These are phyloP conservation scores for Fennellomyces sp. DNA, from an alignment of 371 early-diverging fungal species.

Conservation along the genomic window DNA sequence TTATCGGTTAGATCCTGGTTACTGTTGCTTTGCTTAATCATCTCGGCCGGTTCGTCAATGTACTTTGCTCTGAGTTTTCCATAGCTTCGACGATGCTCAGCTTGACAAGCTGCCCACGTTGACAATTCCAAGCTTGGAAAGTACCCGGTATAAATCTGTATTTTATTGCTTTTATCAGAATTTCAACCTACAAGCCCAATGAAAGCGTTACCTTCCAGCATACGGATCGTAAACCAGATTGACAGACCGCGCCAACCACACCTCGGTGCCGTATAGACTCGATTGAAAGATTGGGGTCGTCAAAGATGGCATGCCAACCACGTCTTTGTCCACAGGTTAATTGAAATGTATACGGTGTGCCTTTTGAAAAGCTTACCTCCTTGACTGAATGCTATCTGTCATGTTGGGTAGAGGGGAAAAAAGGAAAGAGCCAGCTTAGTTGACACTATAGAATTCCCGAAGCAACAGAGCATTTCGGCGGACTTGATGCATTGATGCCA, in stretches of 20 bases:
- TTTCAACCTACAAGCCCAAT: not conserved
- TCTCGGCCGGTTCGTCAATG: constrained; percentile 69
- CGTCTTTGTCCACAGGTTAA: constrained; percentile 8
- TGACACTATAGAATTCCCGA: too few relatives aligned
- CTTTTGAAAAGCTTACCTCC: not conserved
- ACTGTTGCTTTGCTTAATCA: constrained; percentile 35
- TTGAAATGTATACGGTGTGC: not conserved
- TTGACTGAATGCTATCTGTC: not conserved
- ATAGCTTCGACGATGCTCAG: constrained; percentile 72
- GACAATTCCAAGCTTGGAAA: constrained; percentile 56
- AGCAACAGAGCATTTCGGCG: too few relatives aligned
- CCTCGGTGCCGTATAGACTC: constrained; percentile 38
- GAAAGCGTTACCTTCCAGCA: constrained; percentile 47
- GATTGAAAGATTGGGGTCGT: constrained; percentile 24
- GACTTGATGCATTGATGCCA: too few relatives aligned
- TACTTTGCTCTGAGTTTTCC: constrained; percentile 63
- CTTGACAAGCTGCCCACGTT: constrained; percentile 62
- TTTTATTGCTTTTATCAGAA: not conserved
- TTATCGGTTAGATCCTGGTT: constrained; percentile 63
- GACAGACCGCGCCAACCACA: constrained; percentile 37
- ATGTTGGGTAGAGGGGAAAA: too few relatives aligned
- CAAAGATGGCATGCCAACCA: constrained; percentile 34
- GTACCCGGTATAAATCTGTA: constrained; percentile 59
- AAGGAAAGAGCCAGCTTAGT: too few relatives aligned
- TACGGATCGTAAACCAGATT: constrained; percentile 45